A percentile compares a stretch with the other conserved stretches of the same genome.
Conservation (phyloP, 805 yeast genomes). For the Wickerhamiella brachini region DNA sequence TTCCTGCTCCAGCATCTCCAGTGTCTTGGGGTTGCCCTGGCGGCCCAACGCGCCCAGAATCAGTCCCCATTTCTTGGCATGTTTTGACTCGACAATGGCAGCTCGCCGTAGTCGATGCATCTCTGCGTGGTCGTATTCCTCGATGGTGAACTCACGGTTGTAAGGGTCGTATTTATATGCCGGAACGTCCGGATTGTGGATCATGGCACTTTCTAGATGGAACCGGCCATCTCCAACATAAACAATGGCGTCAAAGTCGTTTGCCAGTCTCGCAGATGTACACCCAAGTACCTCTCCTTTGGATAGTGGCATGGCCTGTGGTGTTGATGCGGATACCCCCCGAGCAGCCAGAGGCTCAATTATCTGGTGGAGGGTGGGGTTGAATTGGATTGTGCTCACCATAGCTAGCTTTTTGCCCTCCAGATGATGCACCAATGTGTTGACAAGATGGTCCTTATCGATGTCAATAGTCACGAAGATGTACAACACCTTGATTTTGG, state of each 20-base stretch:
- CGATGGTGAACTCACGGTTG: constrained; percentile 78
- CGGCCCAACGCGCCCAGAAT: constrained; percentile 90
- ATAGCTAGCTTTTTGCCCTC: constrained; percentile 58
- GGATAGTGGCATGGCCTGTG: constrained; percentile 84
- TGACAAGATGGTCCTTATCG: constrained; percentile 67
- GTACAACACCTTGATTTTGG: constrained; percentile 81
- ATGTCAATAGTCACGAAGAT: constrained; percentile 88
- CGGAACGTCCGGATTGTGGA: constrained; percentile 84
- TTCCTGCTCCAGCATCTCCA: constrained; percentile 46
- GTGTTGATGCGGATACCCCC: constrained; percentile 55
- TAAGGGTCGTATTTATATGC: constrained; percentile 95
- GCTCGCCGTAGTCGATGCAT: constrained; percentile 58
- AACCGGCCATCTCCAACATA: constrained; percentile 95
- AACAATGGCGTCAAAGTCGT: constrained; percentile 59
- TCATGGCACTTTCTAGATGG: constrained; percentile 92
- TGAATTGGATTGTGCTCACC: constrained; percentile 94
- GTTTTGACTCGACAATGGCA: constrained; percentile 52
- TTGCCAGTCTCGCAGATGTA: constrained; percentile 63
- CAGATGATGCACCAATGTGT: constrained; percentile 64
- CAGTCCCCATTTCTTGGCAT: constrained; percentile 59
- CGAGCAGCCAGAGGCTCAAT: constrained; percentile 33
- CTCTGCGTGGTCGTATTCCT: constrained; percentile 75
- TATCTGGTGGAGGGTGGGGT: constrained; percentile 79
- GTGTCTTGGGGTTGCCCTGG: constrained; percentile 78
- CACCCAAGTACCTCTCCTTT: constrained; percentile 96